Evolutionary conservation across 257 asterid species (phyloP), one percentile per base, ranked within the genome.

Genomic region (Catharanthus roseus): DNA sequence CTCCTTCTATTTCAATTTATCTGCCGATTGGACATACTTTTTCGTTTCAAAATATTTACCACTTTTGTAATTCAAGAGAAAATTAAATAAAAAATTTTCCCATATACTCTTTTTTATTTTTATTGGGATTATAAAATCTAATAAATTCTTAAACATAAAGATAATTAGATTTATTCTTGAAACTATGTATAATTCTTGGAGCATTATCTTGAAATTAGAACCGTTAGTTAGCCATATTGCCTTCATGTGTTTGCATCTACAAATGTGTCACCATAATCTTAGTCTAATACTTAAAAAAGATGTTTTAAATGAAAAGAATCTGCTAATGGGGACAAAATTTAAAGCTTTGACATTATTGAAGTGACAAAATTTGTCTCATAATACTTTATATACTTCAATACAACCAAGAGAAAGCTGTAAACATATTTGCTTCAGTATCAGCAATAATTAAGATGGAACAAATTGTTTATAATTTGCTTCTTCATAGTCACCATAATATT

Each of bases 381-480:
- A 57, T 57, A 41, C 26, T 51, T 49, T n/a, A n/a, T n/a, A n/a
- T n/a, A n/a, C n/a, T n/a, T n/a, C n/a, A n/a, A n/a, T n/a, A n/a
- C n/a, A 38, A 38, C 42, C 51, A 45, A 33, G 67, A 62, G 67
- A 31, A 33, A 34, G 4, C 7, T 19, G 21, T 19, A n/a, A n/a
- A n/a, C n/a, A n/a, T n/a, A n/a, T n/a, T n/a, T n/a, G n/a, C 50
- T 33, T 24, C 23, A 41, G 42, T 29, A 38, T n/a, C n/a, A n/a
- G n/a, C n/a, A n/a, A n/a, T n/a, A 26, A 15, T 62, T 55, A 62
- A 51, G 55, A 26, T 19, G 4, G 3, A 33, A 23, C 15, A 31
- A 34, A 9, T 19, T 24, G 23, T 45, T 61, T 42, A 29, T n/a
- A n/a, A n/a, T 60, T 61, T 62, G 73, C 73, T 67, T 28, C 68